Evolutionary conservation across 2,329 filamentous ascomycete species (phyloP), one percentile per base, ranked within the genome.

Genomic region (Exophiala dermatitidis): DNA sequence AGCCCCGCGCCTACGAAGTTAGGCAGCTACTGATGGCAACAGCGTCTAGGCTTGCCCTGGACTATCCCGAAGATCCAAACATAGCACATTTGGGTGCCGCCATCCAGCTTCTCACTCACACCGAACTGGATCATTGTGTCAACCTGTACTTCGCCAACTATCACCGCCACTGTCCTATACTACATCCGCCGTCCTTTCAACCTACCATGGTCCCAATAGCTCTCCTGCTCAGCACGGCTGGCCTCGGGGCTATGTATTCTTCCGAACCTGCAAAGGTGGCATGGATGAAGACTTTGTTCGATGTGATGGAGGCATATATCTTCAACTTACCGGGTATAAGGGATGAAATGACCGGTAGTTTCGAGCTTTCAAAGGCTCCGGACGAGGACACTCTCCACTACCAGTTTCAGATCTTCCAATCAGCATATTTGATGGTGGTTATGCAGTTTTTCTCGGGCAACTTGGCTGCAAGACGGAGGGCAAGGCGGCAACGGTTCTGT

Each of bases 161-260:
- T 66, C 71, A 76, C 34, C 68, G 67, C 1, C 73, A 72, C 49
- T 73, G 69, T 52, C 63, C 72, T 1, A 69, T 76, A 12, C 59
- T 76, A 3, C 72, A 76, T 58, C 58, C 62, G 3, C 66, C 71
- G 3, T 68, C 71, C 0, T 75, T 76, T 48, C 64, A 72, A 48
- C 63, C 69, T 1, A 68, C 72, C 6, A 63, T 63, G 1, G 66
- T 65, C 4, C 62, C 71, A 3, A 58, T 70, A 36, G 65, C 71
- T 1, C 62, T 77, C 4, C 62, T 77, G 3, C 64, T 71, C 1
- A 64, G 68, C 0, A 62, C 76, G 3, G 63, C 68, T 0, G 67
- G 75, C 42, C 69, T 73, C 60, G 74, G 74, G 2, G 71, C 71
- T 0, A 73, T 74, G 65, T 75, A 74, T 52, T 73, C 71, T 3